These are phyloP conservation scores for Sarocladiaceae sp. DNA, from an alignment of 2,329 filamentous ascomycete species.

Conservation along the genomic window DNA sequence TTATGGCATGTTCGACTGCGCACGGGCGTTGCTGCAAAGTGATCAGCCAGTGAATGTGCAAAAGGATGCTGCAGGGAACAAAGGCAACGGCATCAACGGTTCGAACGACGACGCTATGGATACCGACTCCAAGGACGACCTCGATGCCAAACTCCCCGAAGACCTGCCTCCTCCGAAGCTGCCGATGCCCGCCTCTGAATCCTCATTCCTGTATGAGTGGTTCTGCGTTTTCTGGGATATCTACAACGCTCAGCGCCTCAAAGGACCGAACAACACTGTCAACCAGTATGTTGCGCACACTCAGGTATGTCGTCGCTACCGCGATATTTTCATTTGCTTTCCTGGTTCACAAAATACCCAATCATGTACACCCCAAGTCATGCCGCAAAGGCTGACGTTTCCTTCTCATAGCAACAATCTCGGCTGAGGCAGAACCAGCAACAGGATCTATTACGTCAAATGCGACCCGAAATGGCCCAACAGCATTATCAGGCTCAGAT, in stretches of 20 bases:
- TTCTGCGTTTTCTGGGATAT: constrained; percentile 98
- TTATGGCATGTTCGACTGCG: constrained; percentile 77
- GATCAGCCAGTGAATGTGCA: constrained; percentile 60
- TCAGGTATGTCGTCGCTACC: constrained; percentile 51
- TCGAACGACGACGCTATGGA: constrained; percentile 72
- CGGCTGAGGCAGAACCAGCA: constrained; percentile 70
- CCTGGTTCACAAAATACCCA: constrained; percentile 12
- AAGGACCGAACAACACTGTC: constrained; percentile 56
- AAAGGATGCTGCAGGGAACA: constrained; percentile 65
- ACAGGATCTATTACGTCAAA: constrained; percentile 68
- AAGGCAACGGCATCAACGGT: constrained; percentile 61
- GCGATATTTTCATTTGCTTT: constrained; percentile 17
- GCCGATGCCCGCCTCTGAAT: constrained; percentile 57
- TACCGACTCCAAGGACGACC: constrained; percentile 73
- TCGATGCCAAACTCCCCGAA: constrained; percentile 66
- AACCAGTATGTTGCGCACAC: constrained; percentile 75
- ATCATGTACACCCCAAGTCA: constrained; percentile 9
- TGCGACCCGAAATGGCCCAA: constrained; percentile 54
- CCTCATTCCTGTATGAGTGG: constrained; percentile 93
- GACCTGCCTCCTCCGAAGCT: constrained; percentile 74
- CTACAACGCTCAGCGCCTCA: constrained; percentile 73
- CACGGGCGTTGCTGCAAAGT: constrained; percentile 63
- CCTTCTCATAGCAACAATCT: constrained; percentile 49
- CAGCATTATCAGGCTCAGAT: constrained; percentile 55
- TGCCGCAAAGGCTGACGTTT: constrained; percentile 10